Conservation (phyloP, 2,329 filamentous ascomycete species). For the Ceratocystis albifundus region DNA sequence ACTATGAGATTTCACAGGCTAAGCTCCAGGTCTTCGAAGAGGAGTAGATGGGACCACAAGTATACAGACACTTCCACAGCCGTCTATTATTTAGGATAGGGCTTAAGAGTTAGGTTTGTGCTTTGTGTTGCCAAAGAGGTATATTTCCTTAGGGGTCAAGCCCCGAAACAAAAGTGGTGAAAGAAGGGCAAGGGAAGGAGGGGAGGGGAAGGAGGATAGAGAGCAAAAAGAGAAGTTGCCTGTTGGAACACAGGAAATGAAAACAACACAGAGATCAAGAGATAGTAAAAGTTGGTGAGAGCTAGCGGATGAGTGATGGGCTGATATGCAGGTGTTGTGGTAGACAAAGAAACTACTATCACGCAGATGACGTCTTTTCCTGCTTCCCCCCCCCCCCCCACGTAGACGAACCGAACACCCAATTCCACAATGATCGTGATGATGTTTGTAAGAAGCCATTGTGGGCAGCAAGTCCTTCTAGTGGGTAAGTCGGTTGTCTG, state of each 20-base stretch:
- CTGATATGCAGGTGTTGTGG: too few relatives aligned
- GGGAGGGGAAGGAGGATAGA: not conserved
- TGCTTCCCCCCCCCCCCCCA: too few relatives aligned
- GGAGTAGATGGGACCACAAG: not conserved
- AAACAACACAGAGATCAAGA: too few relatives aligned
- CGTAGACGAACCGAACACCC: not conserved
- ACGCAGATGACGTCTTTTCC: not conserved
- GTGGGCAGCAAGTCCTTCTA: not conserved
- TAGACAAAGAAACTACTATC: not conserved
- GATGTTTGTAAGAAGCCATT: too few relatives aligned
- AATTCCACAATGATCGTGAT: not conserved
- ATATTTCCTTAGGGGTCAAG: conserved; percentile 3
- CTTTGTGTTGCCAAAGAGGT: not conserved
- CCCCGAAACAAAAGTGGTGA: not conserved
- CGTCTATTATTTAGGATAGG: not conserved
- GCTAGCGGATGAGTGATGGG: too few relatives aligned
- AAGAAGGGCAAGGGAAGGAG: not conserved
- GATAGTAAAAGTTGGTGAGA: too few relatives aligned
- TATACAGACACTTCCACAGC: not conserved
- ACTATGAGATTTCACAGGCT: not conserved
- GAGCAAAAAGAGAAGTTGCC: not conserved
- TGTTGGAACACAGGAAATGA: not conserved
- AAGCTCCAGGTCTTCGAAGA: not conserved
- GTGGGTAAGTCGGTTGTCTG: not conserved
- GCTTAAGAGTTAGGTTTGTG: conserved; percentile 12